Percentiles rank a stretch among this genome's conserved stretches.
These are phyloP conservation scores for Didymellaceae sp. DNA, from an alignment of 2,329 filamentous ascomycete species.

Conservation along the genomic window DNA sequence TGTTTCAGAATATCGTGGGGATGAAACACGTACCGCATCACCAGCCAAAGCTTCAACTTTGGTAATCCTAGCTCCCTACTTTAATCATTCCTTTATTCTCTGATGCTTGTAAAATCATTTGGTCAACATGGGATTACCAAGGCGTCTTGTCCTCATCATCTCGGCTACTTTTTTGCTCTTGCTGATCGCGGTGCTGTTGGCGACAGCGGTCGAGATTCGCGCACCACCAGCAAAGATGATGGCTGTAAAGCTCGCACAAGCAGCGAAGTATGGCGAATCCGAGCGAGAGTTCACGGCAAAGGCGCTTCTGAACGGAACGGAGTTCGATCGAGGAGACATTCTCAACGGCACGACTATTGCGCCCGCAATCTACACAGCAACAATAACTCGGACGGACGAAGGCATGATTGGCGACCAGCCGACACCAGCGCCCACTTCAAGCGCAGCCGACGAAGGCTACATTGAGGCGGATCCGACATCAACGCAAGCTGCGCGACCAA, in stretches of 20 bases:
- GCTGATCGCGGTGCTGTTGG: slow-evolving; percentile 39
- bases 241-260: slow-evolving; percentile 37
- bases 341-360: slow-evolving; percentile 29
- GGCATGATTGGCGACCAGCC: slow-evolving; percentile 35
- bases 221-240: slow-evolving; percentile 29
- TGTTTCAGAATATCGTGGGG: slow-evolving; percentile 20
- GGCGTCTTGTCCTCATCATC: slow-evolving; percentile 29
- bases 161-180: slow-evolving; percentile 36
- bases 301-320: slow-evolving; percentile 37
- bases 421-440: slow-evolving; percentile 22
- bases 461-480: slow-evolving; percentile 23
- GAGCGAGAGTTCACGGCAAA: slow-evolving; percentile 29
- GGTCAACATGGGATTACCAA: slow-evolving; percentile 27
- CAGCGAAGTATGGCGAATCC: slow-evolving; percentile 27
- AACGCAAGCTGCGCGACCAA: slow-evolving; percentile 14
- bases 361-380: slow-evolving; percentile 23
- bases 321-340: slow-evolving; percentile 38
- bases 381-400: slow-evolving; percentile 28
- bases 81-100: background rate
- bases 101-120: background rate
- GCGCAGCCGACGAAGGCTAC: slow-evolving; percentile 31
- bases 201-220: slow-evolving; percentile 38
- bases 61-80: background rate
- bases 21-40: slow-evolving; percentile 32
- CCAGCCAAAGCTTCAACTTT: slow-evolving; percentile 9